phyloP scores from a whole-genome alignment of 1,139 yeast species.

The Hemisphaericaspora xylofermentans region DNA sequence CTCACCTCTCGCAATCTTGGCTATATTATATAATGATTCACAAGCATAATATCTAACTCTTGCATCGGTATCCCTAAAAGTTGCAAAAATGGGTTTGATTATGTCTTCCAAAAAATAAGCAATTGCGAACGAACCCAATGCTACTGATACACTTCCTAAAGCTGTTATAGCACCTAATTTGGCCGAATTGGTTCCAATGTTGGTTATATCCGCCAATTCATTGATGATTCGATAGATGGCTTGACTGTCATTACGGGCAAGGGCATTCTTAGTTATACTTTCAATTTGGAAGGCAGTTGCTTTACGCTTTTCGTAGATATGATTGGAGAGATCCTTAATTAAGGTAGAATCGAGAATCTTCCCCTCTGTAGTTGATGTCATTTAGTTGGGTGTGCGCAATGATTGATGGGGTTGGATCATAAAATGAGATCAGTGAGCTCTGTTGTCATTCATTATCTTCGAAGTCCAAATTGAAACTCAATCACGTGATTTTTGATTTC shows the following conservation, averaged over 20 bases:
- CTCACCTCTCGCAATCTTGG: slow-evolving; percentile 96
- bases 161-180: slow-evolving; percentile 55
- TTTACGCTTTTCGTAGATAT: slow-evolving; percentile 90
- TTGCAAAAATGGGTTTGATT: slow-evolving; percentile 89
- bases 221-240: slow-evolving; percentile 55
- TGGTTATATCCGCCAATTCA: slow-evolving; percentile 44
- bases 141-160: slow-evolving; percentile 50
- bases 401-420: too few relatives aligned
- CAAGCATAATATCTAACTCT: slow-evolving; percentile 96
- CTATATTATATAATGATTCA: slow-evolving; percentile 92
- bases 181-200: slow-evolving; percentile 43
- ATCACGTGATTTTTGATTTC: too few relatives aligned
- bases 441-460: too few relatives aligned
- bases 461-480: too few relatives aligned
- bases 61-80: slow-evolving; percentile 96
- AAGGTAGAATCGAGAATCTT: slow-evolving; percentile 65
- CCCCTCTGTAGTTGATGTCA: slow-evolving; percentile 2
- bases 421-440: too few relatives aligned
- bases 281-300: slow-evolving; percentile 93
- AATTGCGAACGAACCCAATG: slow-evolving; percentile 48
- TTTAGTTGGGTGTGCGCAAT: too few relatives aligned
- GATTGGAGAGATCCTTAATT: slow-evolving; percentile 81
- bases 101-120: slow-evolving; percentile 76
- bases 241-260: slow-evolving; percentile 65
- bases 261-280: slow-evolving; percentile 68